Conservation (phyloP, 371 early-diverging fungal genomes). For the Phascolomyces articulosus region DNA sequence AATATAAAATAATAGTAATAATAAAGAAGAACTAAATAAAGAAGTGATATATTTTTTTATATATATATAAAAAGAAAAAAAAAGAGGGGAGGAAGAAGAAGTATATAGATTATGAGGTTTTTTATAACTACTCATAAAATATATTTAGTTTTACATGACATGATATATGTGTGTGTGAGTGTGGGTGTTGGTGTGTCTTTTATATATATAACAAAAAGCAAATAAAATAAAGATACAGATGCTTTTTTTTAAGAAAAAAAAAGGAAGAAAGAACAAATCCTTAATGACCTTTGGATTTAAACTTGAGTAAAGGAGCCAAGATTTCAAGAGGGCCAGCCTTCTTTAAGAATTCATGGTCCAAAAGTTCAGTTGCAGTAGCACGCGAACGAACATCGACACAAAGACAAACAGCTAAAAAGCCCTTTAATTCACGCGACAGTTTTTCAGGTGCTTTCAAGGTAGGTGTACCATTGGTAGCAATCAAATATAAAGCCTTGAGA, state of each 20-base stretch:
- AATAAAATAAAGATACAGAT: background rate
- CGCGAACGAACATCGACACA: slow-evolving; percentile 90
- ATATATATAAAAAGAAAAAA: too few relatives aligned
- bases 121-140: too few relatives aligned
- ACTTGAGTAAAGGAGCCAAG: slow-evolving; percentile 59
- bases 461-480: slow-evolving; percentile 97
- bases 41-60: too few relatives aligned
- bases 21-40: too few relatives aligned
- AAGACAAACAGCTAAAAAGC: slow-evolving; percentile 86
- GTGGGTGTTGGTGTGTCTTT: too few relatives aligned
- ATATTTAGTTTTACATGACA: too few relatives aligned
- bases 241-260: background rate
- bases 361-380: slow-evolving; percentile 83
- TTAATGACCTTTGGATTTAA: slow-evolving; percentile 31
- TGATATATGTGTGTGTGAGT: too few relatives aligned
- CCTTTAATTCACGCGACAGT: slow-evolving; percentile 82
- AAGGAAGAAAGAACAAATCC: background rate
- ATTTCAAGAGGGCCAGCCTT: slow-evolving; percentile 58
- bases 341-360: slow-evolving; percentile 78
- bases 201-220: background rate
- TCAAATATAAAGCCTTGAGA: slow-evolving; percentile 92
- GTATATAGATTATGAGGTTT: too few relatives aligned
- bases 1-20: too few relatives aligned
- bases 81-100: too few relatives aligned
- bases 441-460: slow-evolving; percentile 87